Evolutionary conservation across 1,284 basidiomycete genomes (phyloP), one percentile per base, ranked within the genome.

Genomic region (Trametes sp.): DNA sequence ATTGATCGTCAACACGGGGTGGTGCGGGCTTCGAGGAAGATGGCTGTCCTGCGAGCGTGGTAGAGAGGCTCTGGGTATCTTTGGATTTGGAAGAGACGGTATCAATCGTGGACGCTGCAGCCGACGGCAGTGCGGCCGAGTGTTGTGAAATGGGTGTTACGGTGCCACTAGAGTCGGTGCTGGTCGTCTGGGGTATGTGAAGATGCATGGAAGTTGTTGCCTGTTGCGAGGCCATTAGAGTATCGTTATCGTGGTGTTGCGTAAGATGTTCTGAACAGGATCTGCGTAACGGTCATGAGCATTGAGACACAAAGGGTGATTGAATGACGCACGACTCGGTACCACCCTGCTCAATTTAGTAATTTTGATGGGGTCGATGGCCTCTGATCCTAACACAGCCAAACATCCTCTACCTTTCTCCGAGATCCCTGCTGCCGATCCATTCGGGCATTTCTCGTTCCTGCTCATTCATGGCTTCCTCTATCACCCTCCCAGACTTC

Each of bases 101-200:
- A 44, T 69, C 62, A 8, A 61, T 63, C 10, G 59, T 36, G 6
- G 64, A 62, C 13, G 57, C 46, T 1, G 60, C 53, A 29, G 54
- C 56, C 4, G 61, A 58, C 1, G 63, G 61, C 13, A 65, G 38
- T 7, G 64, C 54, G 21, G 62, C 51, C 1, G 69, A 69, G 42
- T 69, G 65, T 24, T 67, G 67, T 6, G 71, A 73, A 14, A 68
- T 53, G 3, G 71, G 71, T 1, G 71, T 73, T 16, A 71, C 65
- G 0, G 70, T 71, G 38, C 68, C 68, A 23, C 71, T 73, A 11
- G 68, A 67, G 55, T 70, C 71, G 5, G 69, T 67, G 26, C 59
- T 54, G 4, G 54, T 29, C 26, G 36, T 10, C 31, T 50, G 55
- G 45, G 55, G 63, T 49, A 61, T 61, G n/a, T 56, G 46, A 9